Percentiles rank a stretch among this genome's conserved stretches.
phyloP scores from a whole-genome alignment of 306 rosid genomes.

The Acacia melanoxylon region DNA sequence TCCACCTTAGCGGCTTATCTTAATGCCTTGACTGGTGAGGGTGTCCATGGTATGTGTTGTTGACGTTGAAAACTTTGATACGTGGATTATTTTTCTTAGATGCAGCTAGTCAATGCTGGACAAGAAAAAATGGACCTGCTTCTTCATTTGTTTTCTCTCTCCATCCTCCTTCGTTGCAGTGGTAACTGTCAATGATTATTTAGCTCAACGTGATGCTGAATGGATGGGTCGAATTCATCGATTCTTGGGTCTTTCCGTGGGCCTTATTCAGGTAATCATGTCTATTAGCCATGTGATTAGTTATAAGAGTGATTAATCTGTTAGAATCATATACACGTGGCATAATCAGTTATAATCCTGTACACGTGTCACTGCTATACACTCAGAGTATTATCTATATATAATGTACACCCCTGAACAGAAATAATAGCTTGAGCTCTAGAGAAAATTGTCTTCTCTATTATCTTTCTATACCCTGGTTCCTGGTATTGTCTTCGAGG shows the following conservation, averaged over 20 bases:
- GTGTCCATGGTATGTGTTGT: constrained; percentile 77
- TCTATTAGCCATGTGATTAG: not conserved
- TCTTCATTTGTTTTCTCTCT: constrained; percentile 7
- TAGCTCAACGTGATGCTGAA: constrained; percentile 99
- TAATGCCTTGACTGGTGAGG: constrained; percentile 88
- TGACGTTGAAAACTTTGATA: constrained; percentile 21
- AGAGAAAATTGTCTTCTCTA: too few species aligned
- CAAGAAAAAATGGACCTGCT: constrained; percentile 7
- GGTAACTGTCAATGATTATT: constrained; percentile 94
- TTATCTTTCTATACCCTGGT: too few species aligned
- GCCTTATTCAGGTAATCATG: constrained; percentile 82
- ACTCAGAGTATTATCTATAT: too few species aligned
- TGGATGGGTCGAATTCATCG: constrained; percentile 99
- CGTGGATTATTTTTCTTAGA: not conserved
- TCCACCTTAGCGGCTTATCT: constrained; percentile 94
- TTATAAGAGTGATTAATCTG: too few species aligned
- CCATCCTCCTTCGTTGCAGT: constrained; percentile 45
- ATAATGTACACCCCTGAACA: too few species aligned
- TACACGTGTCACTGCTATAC: too few species aligned
- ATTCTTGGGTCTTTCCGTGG: constrained; percentile 93
- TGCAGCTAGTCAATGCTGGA: constrained; percentile 20
- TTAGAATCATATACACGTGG: too few species aligned
- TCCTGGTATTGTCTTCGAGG: not conserved
- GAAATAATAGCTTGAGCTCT: too few species aligned
- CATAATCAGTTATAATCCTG: too few species aligned